Evolutionary conservation across 257 asterid genomes (phyloP).

Genomic region (Cruciata laevipes): DNA sequence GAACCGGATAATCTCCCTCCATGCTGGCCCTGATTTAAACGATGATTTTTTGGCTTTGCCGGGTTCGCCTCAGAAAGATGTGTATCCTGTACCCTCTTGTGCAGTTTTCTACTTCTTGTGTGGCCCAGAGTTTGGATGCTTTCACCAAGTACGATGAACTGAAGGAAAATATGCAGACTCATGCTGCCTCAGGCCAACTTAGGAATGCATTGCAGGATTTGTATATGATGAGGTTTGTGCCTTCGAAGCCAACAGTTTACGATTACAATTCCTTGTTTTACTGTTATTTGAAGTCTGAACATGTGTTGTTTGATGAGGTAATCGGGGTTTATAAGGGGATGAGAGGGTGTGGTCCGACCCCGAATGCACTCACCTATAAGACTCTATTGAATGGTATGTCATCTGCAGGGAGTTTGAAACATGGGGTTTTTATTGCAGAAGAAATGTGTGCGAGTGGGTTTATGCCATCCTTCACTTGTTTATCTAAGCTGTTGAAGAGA

Average conservation of each 20-base stretch:
- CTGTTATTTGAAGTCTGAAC: constrained; percentile 39
- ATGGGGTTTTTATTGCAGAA: constrained; percentile 34
- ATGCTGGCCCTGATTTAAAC: background rate
- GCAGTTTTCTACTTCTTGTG: constrained; percentile 13
- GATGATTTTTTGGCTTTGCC: constrained; percentile 6
- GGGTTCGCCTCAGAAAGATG: constrained; percentile 9
- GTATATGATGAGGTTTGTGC: constrained; percentile 31
- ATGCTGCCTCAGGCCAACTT: constrained; percentile 43
- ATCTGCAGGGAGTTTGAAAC: constrained; percentile 28
- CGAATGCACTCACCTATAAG: constrained; percentile 43
- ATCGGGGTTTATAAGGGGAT: constrained; percentile 34
- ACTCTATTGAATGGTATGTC: constrained; percentile 42
- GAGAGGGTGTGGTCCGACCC: constrained; percentile 50
- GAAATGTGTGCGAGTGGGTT: constrained; percentile 46
- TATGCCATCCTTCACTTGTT: constrained; percentile 32
- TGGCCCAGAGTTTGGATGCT: constrained; percentile 11
- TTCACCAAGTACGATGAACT: constrained; percentile 24
- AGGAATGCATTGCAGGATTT: constrained; percentile 36
- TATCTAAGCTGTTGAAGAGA: constrained; percentile 41
- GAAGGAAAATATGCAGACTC: constrained; percentile 35
- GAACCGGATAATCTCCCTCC: too few species aligned
- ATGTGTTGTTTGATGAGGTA: constrained; percentile 30
- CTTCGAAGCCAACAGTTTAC: constrained; percentile 42
- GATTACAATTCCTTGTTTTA: constrained; percentile 45
- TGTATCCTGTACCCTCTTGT: constrained; percentile 1